phyloP scores from a whole-genome alignment of 2,329 filamentous ascomycete species.

The Fusarium goolgardi region DNA sequence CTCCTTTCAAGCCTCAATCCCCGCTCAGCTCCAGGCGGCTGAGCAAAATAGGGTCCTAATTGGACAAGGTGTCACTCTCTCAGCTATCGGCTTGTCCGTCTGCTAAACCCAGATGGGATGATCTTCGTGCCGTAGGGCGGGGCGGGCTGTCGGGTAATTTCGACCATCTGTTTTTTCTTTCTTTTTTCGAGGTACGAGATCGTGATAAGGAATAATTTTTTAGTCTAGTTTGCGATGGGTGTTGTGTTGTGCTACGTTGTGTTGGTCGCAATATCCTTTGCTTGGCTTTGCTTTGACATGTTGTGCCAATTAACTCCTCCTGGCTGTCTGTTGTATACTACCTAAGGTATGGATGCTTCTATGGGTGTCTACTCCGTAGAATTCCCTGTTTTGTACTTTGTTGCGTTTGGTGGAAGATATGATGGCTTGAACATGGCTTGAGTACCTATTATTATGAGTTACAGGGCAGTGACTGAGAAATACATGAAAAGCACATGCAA shows the following conservation, averaged over 20 bases:
- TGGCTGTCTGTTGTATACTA: neutral
- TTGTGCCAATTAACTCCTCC: neutral
- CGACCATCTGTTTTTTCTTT: conserved; percentile 22
- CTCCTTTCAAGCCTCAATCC: conserved; percentile 28
- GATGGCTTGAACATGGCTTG: conserved; percentile 37
- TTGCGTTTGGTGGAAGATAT: conserved; percentile 22
- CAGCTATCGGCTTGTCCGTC: conserved; percentile 48
- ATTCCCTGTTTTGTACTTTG: neutral
- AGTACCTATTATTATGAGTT: neutral
- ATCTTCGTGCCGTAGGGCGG: conserved; percentile 32
- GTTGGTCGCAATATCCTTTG: neutral
- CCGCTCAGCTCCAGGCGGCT: conserved; percentile 32
- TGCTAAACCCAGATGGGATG: conserved; percentile 42
- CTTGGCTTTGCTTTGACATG: neutral
- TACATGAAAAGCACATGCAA: neutral
- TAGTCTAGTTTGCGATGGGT: neutral
- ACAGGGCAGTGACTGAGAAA: neutral
- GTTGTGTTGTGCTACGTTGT: neutral
- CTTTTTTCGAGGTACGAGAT: conserved; percentile 6
- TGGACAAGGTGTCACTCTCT: conserved; percentile 29
- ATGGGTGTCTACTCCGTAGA: neutral
- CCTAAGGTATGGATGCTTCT: neutral
- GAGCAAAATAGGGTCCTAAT: conserved; percentile 20
- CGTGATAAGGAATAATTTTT: neutral
- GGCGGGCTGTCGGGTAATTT: conserved; percentile 41